phyloP scores from a whole-genome alignment of 2,329 filamentous ascomycete species.

The Colletotrichum scovillei region DNA sequence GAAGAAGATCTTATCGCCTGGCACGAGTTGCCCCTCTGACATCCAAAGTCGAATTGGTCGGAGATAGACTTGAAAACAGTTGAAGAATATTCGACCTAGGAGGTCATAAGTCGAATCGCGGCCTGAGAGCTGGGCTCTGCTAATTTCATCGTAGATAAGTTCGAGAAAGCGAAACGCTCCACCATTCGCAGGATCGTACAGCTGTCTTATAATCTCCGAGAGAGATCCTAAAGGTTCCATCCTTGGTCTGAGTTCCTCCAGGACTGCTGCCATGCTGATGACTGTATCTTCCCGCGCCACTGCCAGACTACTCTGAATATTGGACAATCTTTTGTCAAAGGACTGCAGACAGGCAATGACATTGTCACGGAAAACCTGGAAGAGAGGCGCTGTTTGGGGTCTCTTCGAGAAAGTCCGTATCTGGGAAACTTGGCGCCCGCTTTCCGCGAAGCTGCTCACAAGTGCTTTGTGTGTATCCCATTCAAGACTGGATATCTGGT shows the following conservation, averaged over 20 bases:
- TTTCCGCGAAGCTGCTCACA: conserved; percentile 58
- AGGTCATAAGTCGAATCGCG: conserved; percentile 70
- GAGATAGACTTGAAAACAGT: conserved; percentile 85
- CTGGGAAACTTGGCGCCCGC: conserved; percentile 56
- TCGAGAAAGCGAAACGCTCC: conserved; percentile 82
- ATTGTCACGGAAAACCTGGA: conserved; percentile 78
- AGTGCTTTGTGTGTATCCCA: conserved; percentile 63
- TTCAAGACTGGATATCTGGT: conserved; percentile 60
- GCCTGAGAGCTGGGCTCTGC: conserved; percentile 76
- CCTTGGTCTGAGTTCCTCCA: conserved; percentile 65
- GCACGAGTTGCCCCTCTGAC: conserved; percentile 77
- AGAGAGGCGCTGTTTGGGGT: conserved; percentile 63
- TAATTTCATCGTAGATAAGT: conserved; percentile 77
- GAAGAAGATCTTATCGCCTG: conserved; percentile 76
- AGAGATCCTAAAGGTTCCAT: conserved; percentile 70
- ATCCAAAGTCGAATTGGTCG: conserved; percentile 87
- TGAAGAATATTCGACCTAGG: conserved; percentile 78
- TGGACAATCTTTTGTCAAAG: conserved; percentile 70
- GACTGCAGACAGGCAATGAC: conserved; percentile 65
- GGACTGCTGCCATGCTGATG: conserved; percentile 75
- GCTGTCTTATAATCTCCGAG: conserved; percentile 68
- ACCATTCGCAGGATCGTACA: conserved; percentile 60
- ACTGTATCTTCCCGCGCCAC: conserved; percentile 62
- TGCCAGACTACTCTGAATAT: conserved; percentile 71
- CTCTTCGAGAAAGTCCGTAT: conserved; percentile 57